phyloP scores from a whole-genome alignment of 2,329 filamentous ascomycete genomes.

The Neurospora sp. region DNA sequence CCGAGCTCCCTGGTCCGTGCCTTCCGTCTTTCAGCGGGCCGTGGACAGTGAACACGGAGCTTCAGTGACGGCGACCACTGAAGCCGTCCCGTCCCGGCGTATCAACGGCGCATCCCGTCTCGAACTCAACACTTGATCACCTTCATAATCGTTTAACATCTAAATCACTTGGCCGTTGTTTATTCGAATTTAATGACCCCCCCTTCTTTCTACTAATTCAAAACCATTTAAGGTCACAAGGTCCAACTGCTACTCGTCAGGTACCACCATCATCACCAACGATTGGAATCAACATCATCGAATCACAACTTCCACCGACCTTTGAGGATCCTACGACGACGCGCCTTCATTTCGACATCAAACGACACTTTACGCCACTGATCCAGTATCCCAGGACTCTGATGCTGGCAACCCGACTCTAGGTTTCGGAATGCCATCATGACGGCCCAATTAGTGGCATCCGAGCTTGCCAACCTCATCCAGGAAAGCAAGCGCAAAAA shows the following conservation, averaged over 20 bases:
- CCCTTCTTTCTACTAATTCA: background rate
- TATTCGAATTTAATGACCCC: background rate
- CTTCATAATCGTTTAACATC: background rate
- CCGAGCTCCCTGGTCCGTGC: background rate
- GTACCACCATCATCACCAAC: background rate
- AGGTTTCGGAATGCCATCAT: slow-evolving; percentile 41
- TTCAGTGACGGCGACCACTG: background rate
- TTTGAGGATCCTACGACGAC: background rate
- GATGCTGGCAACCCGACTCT: background rate
- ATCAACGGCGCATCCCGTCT: background rate
- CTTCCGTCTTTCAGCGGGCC: background rate
- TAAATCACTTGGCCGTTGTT: background rate
- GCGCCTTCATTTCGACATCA: background rate
- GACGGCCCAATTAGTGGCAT: slow-evolving; percentile 82
- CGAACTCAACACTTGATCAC: background rate
- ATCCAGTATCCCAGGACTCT: background rate
- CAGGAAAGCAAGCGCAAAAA: slow-evolving; percentile 96
- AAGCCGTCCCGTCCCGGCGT: background rate
- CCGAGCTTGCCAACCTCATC: slow-evolving; percentile 82
- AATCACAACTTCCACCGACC: background rate
- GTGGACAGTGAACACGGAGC: background rate
- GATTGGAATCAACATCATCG: background rate
- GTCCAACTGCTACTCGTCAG: background rate
- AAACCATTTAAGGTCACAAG: background rate
- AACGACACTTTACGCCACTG: background rate